Evolutionary conservation across 257 asterid species (phyloP), one percentile per base, ranked within the genome.

Genomic region (Primulina tabacum): DNA sequence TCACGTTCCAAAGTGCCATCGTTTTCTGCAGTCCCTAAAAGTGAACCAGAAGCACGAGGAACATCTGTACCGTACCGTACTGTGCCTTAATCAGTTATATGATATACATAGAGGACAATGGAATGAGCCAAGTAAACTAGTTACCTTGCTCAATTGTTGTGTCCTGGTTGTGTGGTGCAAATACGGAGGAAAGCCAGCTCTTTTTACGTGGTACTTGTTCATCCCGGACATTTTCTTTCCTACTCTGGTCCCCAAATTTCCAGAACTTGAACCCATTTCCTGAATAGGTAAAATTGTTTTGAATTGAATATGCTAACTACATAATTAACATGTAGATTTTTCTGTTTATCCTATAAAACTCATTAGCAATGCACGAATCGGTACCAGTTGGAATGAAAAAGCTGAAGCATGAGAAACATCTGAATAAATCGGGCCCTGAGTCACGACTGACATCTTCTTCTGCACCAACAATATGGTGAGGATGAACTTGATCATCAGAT

Each of bases 361-460:
- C 56, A 47, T 16, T 14, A 47, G 7, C 56, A 47, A 47, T 12
- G 7, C 20, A 68, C 17, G 43, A 69, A 57, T 66, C 29, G 73
- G 71, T 75, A 92, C 98, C 89, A 64, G 83, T 68, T 62, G 94
- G 96, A 64, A 87, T 83, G 81, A 92, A 92, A 78, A 92, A 82
- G 78, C 88, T 87, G 86, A 92, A 92, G 87, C 98, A 92, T 64
- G 96, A 83, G 60, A 92, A 79, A 84, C 97, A 93, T 88, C 96
- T 87, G 86, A 93, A 93, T 72, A 90, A 9, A 72, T 76, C 88
- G 55, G 91, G 88, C 20, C 77, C 86, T 71, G 80, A 74, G 11
- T 77, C 86, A 69, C 59, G 80, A 52, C 77, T 87, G 55, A 76
- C 81, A 74, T 58, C 73, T n/a, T 67, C 76, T 1, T 74, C 77